Conservation (phyloP, 257 asterid species). For the Jaltomata sinuosa region DNA sequence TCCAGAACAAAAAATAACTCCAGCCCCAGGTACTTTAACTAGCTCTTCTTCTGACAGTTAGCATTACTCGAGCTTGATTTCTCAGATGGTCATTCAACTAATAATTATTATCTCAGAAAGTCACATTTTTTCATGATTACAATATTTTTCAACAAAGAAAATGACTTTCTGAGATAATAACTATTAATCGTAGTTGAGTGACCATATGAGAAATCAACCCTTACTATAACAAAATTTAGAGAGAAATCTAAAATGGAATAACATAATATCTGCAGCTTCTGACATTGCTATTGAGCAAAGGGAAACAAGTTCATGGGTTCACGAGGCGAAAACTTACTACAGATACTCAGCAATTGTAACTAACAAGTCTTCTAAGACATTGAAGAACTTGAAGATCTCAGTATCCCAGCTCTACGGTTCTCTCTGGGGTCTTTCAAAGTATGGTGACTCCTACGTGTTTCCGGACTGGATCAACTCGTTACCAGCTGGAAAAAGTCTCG, state of each 20-base stretch:
- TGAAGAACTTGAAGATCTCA: constrained; percentile 31
- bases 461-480: constrained; percentile 35
- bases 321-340: constrained; percentile 1
- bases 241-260: background rate
- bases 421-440: constrained; percentile 47
- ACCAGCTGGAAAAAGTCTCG: constrained; percentile 34
- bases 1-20: constrained; percentile 26
- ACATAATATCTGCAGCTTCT: constrained; percentile 28
- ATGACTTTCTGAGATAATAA: too few relatives aligned
- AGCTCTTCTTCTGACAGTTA: background rate
- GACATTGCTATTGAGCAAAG: constrained; percentile 38
- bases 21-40: constrained; percentile 45
- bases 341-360: constrained; percentile 21
- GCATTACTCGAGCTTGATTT: background rate
- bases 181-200: too few relatives aligned
- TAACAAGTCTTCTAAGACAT: constrained; percentile 31
- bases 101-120: too few relatives aligned
- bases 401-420: constrained; percentile 42
- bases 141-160: too few relatives aligned
- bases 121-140: too few relatives aligned
- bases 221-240: background rate
- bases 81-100: too few relatives aligned
- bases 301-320: constrained; percentile 60
- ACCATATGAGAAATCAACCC: too few relatives aligned
- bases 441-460: constrained; percentile 22